Evolutionary conservation across 805 yeast genomes (phyloP).

Genomic region (Wickerhamiella musiphila): DNA sequence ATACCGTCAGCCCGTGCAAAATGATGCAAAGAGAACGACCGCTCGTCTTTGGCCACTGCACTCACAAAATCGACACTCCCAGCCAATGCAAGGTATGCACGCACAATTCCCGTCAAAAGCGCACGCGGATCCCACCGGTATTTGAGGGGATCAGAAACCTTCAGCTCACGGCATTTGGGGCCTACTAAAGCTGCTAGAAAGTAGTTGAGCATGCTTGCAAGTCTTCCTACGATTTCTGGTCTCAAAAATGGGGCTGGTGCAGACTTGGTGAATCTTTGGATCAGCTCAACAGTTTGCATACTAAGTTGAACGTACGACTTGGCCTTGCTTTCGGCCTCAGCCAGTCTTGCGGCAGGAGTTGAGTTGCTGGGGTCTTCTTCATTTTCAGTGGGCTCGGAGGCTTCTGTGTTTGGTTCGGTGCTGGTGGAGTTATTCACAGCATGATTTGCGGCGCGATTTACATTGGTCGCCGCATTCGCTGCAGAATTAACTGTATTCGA

Average conservation of each 20-base stretch:
- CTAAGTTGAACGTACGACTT: conserved; percentile 67
- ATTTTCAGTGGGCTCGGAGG: conserved; percentile 32
- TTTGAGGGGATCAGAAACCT: conserved; percentile 66
- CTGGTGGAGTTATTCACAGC: neutral
- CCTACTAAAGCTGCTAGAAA: conserved; percentile 88
- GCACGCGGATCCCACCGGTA: conserved; percentile 70
- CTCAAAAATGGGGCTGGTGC: conserved; percentile 75
- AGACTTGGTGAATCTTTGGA: conserved; percentile 67
- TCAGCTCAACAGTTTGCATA: conserved; percentile 62
- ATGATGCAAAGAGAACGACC: conserved; percentile 57
- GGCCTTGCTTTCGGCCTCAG: conserved; percentile 57
- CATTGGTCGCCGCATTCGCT: neutral
- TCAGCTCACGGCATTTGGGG: conserved; percentile 76
- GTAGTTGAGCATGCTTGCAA: conserved; percentile 91
- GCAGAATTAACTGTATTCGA: neutral
- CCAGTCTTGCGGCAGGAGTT: conserved; percentile 27
- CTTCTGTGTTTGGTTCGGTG: conserved; percentile 4
- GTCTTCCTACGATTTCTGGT: conserved; percentile 78
- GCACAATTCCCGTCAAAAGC: conserved; percentile 49
- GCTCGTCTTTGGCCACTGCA: conserved; percentile 81
- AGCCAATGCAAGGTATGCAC: conserved; percentile 60
- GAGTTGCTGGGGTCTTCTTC: conserved; percentile 23
- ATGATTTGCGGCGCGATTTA: neutral
- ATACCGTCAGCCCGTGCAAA: conserved; percentile 59
- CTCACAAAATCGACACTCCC: conserved; percentile 44